Percentiles rank a stretch among this genome's conserved stretches.
Conservation (phyloP, 768 basidiomycete genomes). For the Amanita pseudoporphyria region DNA sequence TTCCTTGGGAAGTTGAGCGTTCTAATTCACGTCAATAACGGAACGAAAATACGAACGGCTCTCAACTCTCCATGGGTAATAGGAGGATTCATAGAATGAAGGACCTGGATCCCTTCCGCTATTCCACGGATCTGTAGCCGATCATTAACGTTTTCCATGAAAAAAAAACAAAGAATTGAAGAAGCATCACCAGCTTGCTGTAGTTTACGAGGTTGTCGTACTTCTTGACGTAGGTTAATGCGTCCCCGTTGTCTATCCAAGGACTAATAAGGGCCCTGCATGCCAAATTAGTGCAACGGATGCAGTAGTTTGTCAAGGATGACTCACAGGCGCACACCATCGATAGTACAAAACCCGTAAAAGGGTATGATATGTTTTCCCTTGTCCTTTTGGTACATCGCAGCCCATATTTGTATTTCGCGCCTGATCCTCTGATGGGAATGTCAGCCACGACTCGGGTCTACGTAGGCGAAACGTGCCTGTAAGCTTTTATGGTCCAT, state of each 20-base stretch:
- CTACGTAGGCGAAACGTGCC: not conserved
- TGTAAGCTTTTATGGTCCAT: not conserved
- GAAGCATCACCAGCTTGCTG: not conserved
- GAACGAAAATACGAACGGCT: not conserved
- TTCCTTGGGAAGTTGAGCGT: not conserved
- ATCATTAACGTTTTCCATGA: not conserved
- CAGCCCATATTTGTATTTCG: constrained; percentile 4
- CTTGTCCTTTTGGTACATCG: constrained; percentile 1
- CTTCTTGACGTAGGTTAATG: constrained; percentile 3
- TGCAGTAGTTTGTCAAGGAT: too few relatives aligned
- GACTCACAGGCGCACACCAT: not conserved
- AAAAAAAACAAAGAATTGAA: not conserved
- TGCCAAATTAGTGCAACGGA: not conserved
- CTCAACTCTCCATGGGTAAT: constrained; percentile 6
- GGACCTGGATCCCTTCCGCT: constrained; percentile 3
- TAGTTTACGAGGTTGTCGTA: constrained; percentile 5
- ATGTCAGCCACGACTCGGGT: not conserved
- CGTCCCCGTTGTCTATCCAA: constrained; percentile 3
- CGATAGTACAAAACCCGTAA: constrained; percentile 3
- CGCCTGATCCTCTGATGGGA: not conserved
- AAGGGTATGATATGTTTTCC: constrained; percentile 7
- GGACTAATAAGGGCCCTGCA: constrained; percentile 1
- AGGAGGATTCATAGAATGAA: constrained; percentile 6
- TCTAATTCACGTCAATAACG: not conserved
- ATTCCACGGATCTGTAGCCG: constrained; percentile 28